phyloP scores from a whole-genome alignment of 148 eudicot species.

The Persicaria tinctoria region DNA sequence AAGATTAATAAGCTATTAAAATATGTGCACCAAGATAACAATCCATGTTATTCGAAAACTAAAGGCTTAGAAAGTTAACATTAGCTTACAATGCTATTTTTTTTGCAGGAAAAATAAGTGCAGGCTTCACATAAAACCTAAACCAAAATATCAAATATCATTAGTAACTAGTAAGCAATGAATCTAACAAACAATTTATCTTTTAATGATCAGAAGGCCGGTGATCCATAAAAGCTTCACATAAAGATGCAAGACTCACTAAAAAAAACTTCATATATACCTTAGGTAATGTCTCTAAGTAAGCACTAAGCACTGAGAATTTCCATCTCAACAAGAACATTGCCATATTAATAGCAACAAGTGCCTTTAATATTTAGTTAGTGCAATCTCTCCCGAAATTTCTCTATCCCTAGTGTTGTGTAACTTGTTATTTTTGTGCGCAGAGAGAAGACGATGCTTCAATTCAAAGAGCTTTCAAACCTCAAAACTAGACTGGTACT shows the following conservation, averaged over 20 bases:
- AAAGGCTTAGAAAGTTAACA: too few relatives aligned
- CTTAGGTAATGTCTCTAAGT: constrained; percentile 88
- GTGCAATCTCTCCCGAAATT: constrained; percentile 51
- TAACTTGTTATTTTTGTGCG: too few relatives aligned
- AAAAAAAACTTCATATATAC: constrained; percentile 21
- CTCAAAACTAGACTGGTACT: too few relatives aligned
- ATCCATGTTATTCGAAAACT: too few relatives aligned
- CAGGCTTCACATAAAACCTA: neutral
- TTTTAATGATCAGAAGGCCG: neutral
- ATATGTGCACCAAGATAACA: too few relatives aligned
- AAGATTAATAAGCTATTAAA: too few relatives aligned
- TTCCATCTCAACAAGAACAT: constrained; percentile 93
- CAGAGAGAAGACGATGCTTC: too few relatives aligned
- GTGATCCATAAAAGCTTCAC: neutral
- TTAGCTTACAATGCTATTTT: too few relatives aligned
- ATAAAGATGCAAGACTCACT: neutral
- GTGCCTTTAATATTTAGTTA: constrained; percentile 88
- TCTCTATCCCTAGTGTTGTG: too few relatives aligned
- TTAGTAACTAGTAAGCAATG: neutral
- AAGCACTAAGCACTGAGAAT: constrained; percentile 48
- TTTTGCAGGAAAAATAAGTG: too few relatives aligned
- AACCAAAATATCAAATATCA: neutral
- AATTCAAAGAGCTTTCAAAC: too few relatives aligned
- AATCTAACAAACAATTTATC: neutral
- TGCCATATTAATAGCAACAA: constrained; percentile 77